Base-by-base conservation (phyloP, 805 yeast genomes). In the Metschnikowia proteae region DNA sequence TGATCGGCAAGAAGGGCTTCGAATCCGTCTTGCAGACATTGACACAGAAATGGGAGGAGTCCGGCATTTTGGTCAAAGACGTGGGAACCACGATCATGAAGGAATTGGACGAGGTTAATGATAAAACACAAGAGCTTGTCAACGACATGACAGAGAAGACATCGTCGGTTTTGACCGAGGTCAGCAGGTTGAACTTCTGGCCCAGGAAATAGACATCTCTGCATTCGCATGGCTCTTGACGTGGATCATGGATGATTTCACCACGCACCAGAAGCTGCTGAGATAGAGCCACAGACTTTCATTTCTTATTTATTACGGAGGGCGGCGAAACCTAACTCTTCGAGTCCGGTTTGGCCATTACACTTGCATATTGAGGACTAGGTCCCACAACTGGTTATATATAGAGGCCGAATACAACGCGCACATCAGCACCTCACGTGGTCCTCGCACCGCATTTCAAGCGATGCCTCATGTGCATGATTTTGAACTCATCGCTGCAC, bases 1-100 rank as follows among this genome's bases (percentile, higher is more conserved):
- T 68, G 47, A 80, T 80, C 57, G 99, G 99, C 29, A 85, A 83
- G 57, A 57, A 68, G 29, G 99, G 97, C 0, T 91, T 92, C 57
- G 98, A 94, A 53, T 65, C 80, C 2, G 97, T 94, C 2, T 72
- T 92, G 48, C 64, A 79, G 48, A 62, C 74, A 8, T 68, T 81
- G 37, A 71, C 74, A 35, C 71, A 72, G 38, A 74, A 71, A 50
- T 70, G 76, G 75, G 66, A 67, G 29, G 72, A 69, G 46, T 63
- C 68, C 6, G 75, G 73, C 6, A 63, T 65, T 3, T 63, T 71
- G 47, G 74, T 71, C 9, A 55, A 59, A 17, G 71, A 66, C 48
- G 66, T 67, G 27, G 54, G 66, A 32, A 45, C 43, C 36, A 48
- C 63, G 7, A 53, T 67, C 27, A 48, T 64, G 53, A 59, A 64